A percentile compares a stretch with the other conserved stretches of the same genome.
These are phyloP conservation scores for Carex parvula DNA, from an alignment of 176 grass and related monocot species.

Conservation along the genomic window DNA sequence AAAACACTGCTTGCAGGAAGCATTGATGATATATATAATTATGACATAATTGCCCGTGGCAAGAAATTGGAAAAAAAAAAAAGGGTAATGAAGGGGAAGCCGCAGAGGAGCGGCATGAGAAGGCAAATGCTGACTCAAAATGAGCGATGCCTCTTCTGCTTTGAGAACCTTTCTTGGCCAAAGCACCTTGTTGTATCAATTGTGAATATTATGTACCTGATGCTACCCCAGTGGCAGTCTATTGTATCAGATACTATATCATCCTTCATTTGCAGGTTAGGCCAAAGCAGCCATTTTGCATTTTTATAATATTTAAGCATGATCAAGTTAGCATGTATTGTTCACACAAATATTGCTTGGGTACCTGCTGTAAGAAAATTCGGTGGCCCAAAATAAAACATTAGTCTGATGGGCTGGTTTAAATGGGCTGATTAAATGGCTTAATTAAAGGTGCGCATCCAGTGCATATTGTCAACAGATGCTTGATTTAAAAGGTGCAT, in stretches of 20 bases:
- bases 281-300: not conserved
- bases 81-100: constrained; percentile 29
- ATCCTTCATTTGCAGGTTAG: constrained; percentile 89
- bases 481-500: too few relatives aligned
- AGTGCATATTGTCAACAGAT: too few relatives aligned
- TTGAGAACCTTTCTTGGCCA: constrained; percentile 90
- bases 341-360: not conserved
- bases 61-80: constrained; percentile 52
- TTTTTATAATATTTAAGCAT: not conserved
- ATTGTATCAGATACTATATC: constrained; percentile 67
- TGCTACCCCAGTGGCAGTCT: constrained; percentile 74
- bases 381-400: too few relatives aligned
- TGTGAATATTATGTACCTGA: constrained; percentile 87
- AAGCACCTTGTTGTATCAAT: constrained; percentile 80
- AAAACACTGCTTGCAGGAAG: constrained; percentile 48
- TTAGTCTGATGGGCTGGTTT: too few relatives aligned
- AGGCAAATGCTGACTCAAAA: constrained; percentile 56
- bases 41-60: constrained; percentile 53
- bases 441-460: too few relatives aligned
- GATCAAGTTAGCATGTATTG: not conserved
- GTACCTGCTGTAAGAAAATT: too few relatives aligned
- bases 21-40: constrained; percentile 84
- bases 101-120: constrained; percentile 34
- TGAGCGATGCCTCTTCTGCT: constrained; percentile 81
- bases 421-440: too few relatives aligned